phyloP scores from a whole-genome alignment of 225 moss, liverwort and hornwort genomes.

The Physcomitrellopsis africana region DNA sequence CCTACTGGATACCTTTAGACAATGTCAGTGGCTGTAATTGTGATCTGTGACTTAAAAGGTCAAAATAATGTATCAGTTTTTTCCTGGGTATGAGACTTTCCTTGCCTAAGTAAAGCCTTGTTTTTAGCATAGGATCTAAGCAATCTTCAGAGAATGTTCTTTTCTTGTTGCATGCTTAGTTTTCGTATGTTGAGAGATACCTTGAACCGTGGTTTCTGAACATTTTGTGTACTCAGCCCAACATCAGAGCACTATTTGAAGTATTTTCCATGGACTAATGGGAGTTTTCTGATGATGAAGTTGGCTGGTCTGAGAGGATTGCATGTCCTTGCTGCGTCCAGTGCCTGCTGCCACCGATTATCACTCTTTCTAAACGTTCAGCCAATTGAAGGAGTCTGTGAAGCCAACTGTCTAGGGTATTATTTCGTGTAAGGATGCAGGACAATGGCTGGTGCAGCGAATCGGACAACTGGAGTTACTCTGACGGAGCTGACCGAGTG shows the following conservation, averaged over 20 bases:
- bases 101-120: constrained; percentile 26
- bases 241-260: neutral
- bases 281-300: neutral
- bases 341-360: neutral
- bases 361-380: neutral
- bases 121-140: neutral
- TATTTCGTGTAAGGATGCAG: constrained; percentile 15
- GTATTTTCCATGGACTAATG: neutral
- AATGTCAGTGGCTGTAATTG: constrained; percentile 44
- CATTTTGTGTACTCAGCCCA: neutral
- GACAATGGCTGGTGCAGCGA: constrained; percentile 26
- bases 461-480: constrained; percentile 22
- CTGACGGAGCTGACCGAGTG: constrained; percentile 22
- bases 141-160: neutral
- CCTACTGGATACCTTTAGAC: constrained; percentile 27
- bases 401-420: neutral
- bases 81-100: constrained; percentile 18
- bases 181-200: neutral
- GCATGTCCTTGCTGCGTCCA: no score
- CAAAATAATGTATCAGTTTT: constrained; percentile 41
- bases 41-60: constrained; percentile 40
- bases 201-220: neutral
- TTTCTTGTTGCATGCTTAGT: neutral
- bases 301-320: neutral
- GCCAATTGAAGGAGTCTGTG: constrained; percentile 4